Evolutionary conservation across 495 filamentous ascomycete species (phyloP).

Genomic region (Delitschia confertaspora): DNA sequence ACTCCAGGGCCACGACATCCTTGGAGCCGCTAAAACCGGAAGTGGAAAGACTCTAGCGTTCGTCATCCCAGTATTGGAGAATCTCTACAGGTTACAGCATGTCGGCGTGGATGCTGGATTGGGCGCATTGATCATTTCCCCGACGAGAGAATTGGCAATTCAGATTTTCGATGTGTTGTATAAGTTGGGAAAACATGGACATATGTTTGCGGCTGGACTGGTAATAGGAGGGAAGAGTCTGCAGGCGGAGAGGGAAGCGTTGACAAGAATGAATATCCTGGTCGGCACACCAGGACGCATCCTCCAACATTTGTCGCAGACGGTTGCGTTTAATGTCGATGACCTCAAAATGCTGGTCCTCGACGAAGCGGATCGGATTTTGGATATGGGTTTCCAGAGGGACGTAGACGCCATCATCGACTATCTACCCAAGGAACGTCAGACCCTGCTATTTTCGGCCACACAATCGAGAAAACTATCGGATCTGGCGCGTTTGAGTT

Average conservation of each 20-base stretch:
- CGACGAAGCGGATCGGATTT: slow-evolving; percentile 91
- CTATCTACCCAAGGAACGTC: slow-evolving; percentile 75
- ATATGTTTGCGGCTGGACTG: slow-evolving; percentile 85
- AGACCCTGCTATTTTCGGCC: slow-evolving; percentile 91
- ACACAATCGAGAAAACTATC: slow-evolving; percentile 93
- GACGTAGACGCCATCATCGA: slow-evolving; percentile 90
- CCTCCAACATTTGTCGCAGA: slow-evolving; percentile 93
- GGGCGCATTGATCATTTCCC: slow-evolving; percentile 85
- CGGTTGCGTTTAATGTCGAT: slow-evolving; percentile 77
- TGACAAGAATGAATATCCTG: slow-evolving; percentile 93
- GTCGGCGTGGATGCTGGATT: slow-evolving; percentile 77
- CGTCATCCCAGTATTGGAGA: slow-evolving; percentile 83
- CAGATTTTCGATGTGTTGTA: slow-evolving; percentile 95
- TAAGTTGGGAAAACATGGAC: slow-evolving; percentile 73
- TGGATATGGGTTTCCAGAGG: slow-evolving; percentile 95
- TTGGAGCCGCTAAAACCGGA: slow-evolving; percentile 94
- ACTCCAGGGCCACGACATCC: slow-evolving; percentile 78
- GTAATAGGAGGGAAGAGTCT: slow-evolving; percentile 92
- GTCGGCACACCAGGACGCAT: slow-evolving; percentile 94
- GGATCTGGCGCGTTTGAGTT: slow-evolving; percentile 78
- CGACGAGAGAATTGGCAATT: slow-evolving; percentile 87
- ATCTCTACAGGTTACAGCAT: slow-evolving; percentile 86
- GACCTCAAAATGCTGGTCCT: slow-evolving; percentile 89
- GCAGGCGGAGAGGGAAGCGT: slow-evolving; percentile 74
- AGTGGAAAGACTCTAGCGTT: slow-evolving; percentile 96